Base-by-base conservation (phyloP, 768 basidiomycete species). In the Roridomyces roridus region DNA sequence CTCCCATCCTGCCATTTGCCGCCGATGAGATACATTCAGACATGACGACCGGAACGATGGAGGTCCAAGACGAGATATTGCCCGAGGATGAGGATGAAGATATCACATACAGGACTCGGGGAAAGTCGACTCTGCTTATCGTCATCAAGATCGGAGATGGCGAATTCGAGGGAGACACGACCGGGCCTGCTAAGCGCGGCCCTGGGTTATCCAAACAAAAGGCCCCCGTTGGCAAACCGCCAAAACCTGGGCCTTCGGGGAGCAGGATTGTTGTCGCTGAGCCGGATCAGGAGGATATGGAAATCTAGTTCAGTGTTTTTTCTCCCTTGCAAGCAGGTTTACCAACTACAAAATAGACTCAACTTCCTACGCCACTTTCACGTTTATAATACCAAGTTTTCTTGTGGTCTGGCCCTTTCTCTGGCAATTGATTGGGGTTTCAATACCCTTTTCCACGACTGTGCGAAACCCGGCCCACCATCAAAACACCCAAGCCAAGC, bases 51-150 rank as follows among this genome's bases (percentile, higher is more conserved):
- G 87, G 87, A 5, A 88, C 90, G 0, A 79, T 88, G 29, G 84
- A 86, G 61, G 84, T 93, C 17, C 80, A 84, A 58, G 94, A 96
- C 61, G 94, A 95, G 73, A 66, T 95, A 9, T 68, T 88, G 18
- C 93, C 91, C n/a, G 61, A 63, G 2, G 85, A 90, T 60, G 86
- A 89, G 40, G 86, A 88, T 46, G 87, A 92, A 55, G 87, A 85
- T 55, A 75, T 83, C 51, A 78, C 79, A 20, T 85, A 91, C 60
- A 81, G 82, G 59, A 86, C 84, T 20, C 81, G 92, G 46, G 79
- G 80, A 55, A 94, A 93, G 68, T 91, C 90, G 15, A 84, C 84
- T 15, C 74, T 93, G 31, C 79, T 77, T 45, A 71, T 90, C 23
- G 70, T 82, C 35, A 75, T 93, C 43, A 84, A 73, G 57, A 80